A percentile compares a stretch with the other conserved stretches of the same genome.
Conservation (phyloP, 352 stramenopile species). For the Phytophthora kernoviae region DNA sequence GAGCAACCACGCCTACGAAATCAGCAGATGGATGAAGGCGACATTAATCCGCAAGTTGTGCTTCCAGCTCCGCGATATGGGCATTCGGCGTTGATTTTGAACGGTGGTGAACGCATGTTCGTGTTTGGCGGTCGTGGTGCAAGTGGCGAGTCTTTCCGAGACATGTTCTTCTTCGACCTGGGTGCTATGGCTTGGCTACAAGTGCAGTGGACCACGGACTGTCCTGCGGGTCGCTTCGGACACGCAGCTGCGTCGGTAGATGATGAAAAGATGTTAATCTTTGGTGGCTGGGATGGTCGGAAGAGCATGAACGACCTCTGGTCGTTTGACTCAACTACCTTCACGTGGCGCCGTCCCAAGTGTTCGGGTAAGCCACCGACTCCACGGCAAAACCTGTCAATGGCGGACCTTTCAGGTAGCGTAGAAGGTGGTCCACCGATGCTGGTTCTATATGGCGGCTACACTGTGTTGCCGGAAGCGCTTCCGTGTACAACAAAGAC, state of each 20-base stretch:
- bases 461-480: conserved; percentile 48
- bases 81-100: conserved; percentile 83
- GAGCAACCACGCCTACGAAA: conserved; percentile 16
- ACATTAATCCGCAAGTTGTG: conserved; percentile 35
- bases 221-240: conserved; percentile 73
- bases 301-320: conserved; percentile 81
- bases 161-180: conserved; percentile 92
- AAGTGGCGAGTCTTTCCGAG: conserved; percentile 62
- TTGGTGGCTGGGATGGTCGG: conserved; percentile 88
- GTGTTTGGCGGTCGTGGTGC: conserved; percentile 72
- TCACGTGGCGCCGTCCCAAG: conserved; percentile 79
- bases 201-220: conserved; percentile 87
- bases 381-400: conserved; percentile 76
- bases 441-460: conserved; percentile 84
- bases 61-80: conserved; percentile 82
- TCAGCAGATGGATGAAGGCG: conserved; percentile 25
- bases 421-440: conserved; percentile 16
- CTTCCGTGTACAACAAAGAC: conserved; percentile 82
- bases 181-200: conserved; percentile 80
- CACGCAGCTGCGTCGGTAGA: conserved; percentile 67
- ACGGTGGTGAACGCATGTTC: conserved; percentile 69
- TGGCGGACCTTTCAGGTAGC: conserved; percentile 30
- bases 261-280: conserved; percentile 82
- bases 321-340: conserved; percentile 67
- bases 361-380: conserved; percentile 66